Evolutionary conservation across 306 rosid genomes (phyloP), one percentile per base, ranked within the genome.

Genomic region (Trifolium repens): DNA sequence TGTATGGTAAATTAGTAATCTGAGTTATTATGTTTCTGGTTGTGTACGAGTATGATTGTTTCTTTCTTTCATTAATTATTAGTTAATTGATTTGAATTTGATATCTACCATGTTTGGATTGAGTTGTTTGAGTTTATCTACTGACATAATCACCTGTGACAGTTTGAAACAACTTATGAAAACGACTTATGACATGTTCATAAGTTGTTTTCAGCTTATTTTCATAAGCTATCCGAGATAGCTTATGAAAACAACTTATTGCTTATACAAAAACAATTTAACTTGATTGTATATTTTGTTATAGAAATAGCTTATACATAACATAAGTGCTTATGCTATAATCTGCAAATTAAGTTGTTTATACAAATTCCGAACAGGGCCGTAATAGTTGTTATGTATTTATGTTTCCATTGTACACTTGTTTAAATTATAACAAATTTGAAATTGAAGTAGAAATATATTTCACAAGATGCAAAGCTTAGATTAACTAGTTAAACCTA

Each of bases 21-120:
- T 65, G 44, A 22, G 61, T 69, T 74, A 62, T 68, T 70, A 26
- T 67, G 13, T 42, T 32, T 70, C n/a, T 47, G 50, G 39, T 27
- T 39, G 64, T 53, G 37, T 43, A 17, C 16, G 54, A 42, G 22
- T 70, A 34, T 55, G 69, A 34, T 63, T 9, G 3, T 22, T 4
- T 19, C 1, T 61, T 34, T 60, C 42, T 49, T 27, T 4, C 11
- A 12, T 49, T 24, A 10, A 39, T 46, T 46, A 46, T 46, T 13
- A 12, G 13, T 12, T 12, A 12, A 67, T 67, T 26, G 14, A 26
- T 68, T 46, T 26, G 46, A 73, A 63, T 69, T 74, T 64, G 67
- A 62, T 69, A n/a, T 34, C 14, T 42, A 1, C 75, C 27, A 37
- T 70, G 37, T 34, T 39, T 39, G 42, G 42, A 39, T 8, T 39